Base-by-base conservation (phyloP, 2,329 filamentous ascomycete genomes). In the Helotiales sp. region DNA sequence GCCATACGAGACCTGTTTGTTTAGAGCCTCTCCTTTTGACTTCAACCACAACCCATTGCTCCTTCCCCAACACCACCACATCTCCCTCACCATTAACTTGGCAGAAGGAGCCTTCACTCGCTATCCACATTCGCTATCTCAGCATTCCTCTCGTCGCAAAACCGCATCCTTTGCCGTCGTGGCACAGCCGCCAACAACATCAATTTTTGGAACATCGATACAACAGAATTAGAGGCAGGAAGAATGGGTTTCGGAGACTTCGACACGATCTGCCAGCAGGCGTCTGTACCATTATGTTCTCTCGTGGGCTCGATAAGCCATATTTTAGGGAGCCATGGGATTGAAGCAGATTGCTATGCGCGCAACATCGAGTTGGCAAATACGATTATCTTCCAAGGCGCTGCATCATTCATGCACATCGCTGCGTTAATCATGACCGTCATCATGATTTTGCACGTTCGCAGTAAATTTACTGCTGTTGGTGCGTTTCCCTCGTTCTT, bases 391-490 rank as follows among this genome's bases (percentile, higher is more conserved):
- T 99, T 99, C 73, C 87, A 98, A 76, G 91, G 88, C 71, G 95
- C 93, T 27, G 87, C 92, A 22, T 91, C 90, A 61, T 92, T 93
- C 71, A 90, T 95, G 77, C 95, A 99, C 75, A 98, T 99, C 66
- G 78, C 89, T 57, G 91, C 93, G 13, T 79, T 99, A 59, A 79
- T 87, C 67, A 97, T 99, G 93, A 96, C 92, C 3, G 89, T 93
- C 8, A 88, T 96, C 69, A 99, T 99, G 95, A 92, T 99, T 61
- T 81, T 99, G 63, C 95, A 99, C 74, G 90, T 99, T 62, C 85
- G 95, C 68, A 93, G 91, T 69, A 99, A 99, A 77, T 99, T 99
- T 75, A 99, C 95, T 22, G 95, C 95, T 69, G 95, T 99, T 67
- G 93, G 90, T 93, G 82, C 58, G 89, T 75, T 34, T 2, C 12